Evolutionary conservation across 1,284 basidiomycete genomes (phyloP), one percentile per base, ranked within the genome.

Genomic region (Ustilago trichophora): DNA sequence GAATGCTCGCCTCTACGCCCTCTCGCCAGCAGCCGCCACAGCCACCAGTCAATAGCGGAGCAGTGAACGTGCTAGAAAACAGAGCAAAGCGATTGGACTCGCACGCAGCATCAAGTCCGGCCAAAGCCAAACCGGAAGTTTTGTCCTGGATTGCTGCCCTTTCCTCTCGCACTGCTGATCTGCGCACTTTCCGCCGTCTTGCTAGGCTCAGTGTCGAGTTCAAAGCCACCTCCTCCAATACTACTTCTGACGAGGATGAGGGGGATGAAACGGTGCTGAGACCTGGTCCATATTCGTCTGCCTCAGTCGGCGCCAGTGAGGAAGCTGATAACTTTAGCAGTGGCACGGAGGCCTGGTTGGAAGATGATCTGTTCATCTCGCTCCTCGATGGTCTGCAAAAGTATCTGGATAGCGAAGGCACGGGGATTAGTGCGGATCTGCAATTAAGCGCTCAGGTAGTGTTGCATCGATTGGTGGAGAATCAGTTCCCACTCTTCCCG

Each of bases 101-200:
- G 5, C 9, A 34, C 8, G 25, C 48, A n/a, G 25, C 52, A 1
- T 72, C 72, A 7, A 29, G 27, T 13, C 73, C 75, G 3, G 56
- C 67, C 7, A 75, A 72, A 44, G 38, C 45, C 1, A 62, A 52
- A 21, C 72, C 75, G 1, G 73, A 77, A 36, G 47, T 64, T 10
- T 49, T 43, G 41, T 22, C 29, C 4, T 77, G 72, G 72, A 53
- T 77, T 2, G 32, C 25, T 16, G 57, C 65, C 19, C 46, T 77
- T 10, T 8, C 33, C 1, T 19, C 16, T 3, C 51, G 56, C 2
- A 38, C 36, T 2, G 76, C 76, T 3, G 70, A 70, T 38, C 19
- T 74, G 19, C 18, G 47, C 3, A 42, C 38, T 0, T 77, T 75
- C 32, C 40, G 55, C 13, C 29, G 66, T 4, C 54, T 77, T 0